Evolutionary conservation across 1,284 basidiomycete species (phyloP).

Genomic region (Fomes fomentarius): DNA sequence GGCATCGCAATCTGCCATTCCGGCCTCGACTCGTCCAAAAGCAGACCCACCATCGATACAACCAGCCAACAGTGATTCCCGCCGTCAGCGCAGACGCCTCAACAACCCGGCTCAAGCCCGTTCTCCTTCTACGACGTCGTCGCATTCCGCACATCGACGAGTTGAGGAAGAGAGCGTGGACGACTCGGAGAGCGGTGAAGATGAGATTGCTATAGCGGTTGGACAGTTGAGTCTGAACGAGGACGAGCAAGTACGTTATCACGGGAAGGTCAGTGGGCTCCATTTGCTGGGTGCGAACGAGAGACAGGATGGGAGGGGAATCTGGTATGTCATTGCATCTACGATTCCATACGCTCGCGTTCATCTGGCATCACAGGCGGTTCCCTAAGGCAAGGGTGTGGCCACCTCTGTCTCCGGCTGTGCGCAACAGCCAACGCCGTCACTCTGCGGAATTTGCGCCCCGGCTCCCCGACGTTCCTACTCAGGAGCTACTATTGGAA

Average conservation of each 20-base stretch:
- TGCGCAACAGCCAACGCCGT: slow-evolving; percentile 30
- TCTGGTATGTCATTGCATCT: slow-evolving; percentile 57
- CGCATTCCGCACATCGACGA: slow-evolving; percentile 27
- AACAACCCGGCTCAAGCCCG: slow-evolving; percentile 23
- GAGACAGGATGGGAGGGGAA: slow-evolving; percentile 65
- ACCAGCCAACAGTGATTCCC: slow-evolving; percentile 12
- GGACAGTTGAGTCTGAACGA: slow-evolving; percentile 87
- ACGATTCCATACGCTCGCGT: too few species aligned
- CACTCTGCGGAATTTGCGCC: slow-evolving; percentile 42
- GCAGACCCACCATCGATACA: slow-evolving; percentile 8
- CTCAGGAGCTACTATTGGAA: slow-evolving; percentile 71
- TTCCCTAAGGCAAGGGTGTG: slow-evolving; percentile 84
- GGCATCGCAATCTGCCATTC: slow-evolving; percentile 8
- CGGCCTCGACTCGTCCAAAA: not conserved
- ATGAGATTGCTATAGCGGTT: slow-evolving; percentile 69
- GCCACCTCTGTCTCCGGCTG: slow-evolving; percentile 61
- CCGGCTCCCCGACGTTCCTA: slow-evolving; percentile 53
- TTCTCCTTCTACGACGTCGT: slow-evolving; percentile 31
- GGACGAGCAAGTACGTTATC: slow-evolving; percentile 78
- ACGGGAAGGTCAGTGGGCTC: slow-evolving; percentile 80
- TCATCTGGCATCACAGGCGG: slow-evolving; percentile 51
- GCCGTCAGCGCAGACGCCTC: slow-evolving; percentile 31
- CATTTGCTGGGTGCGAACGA: slow-evolving; percentile 72
- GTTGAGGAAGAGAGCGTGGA: slow-evolving; percentile 36
- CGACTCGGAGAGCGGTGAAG: slow-evolving; percentile 51